A percentile compares a stretch with the other conserved stretches of the same genome.
Evolutionary conservation across 2,329 filamentous ascomycete genomes (phyloP).

Genomic region (Cercospora janseana): DNA sequence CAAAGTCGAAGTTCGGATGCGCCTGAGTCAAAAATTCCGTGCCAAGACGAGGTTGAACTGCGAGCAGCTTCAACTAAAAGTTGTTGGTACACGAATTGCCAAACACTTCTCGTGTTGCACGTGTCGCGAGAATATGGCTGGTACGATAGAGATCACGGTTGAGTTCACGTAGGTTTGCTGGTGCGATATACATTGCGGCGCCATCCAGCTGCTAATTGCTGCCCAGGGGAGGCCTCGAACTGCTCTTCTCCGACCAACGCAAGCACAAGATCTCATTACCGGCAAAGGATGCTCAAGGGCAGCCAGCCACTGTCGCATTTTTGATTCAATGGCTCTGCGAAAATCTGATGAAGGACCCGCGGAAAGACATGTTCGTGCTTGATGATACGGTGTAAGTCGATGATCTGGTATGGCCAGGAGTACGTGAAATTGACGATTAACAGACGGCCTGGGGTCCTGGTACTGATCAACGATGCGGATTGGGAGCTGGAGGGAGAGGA

Average conservation of each 20-base stretch:
- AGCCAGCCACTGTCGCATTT: slow-evolving; percentile 66
- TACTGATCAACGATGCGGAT: slow-evolving; percentile 95
- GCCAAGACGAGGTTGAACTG: slow-evolving; percentile 4
- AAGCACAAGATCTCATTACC: slow-evolving; percentile 71
- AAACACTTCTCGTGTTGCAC: too few species aligned
- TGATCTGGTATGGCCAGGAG: too few species aligned
- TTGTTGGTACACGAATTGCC: too few species aligned
- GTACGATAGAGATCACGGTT: slow-evolving; percentile 59
- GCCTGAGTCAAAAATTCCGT: slow-evolving; percentile 6
- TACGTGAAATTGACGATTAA: neutral
- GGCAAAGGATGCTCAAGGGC: slow-evolving; percentile 57
- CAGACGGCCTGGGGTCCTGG: slow-evolving; percentile 91
- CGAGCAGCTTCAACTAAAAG: too few species aligned
- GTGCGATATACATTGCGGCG: neutral
- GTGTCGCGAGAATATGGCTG: slow-evolving; percentile 29
- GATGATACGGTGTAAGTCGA: slow-evolving; percentile 71
- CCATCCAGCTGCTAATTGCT: slow-evolving; percentile 16
- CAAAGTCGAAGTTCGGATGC: neutral
- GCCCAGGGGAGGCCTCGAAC: slow-evolving; percentile 78
- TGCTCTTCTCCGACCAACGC: slow-evolving; percentile 83
- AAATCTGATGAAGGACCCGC: slow-evolving; percentile 77
- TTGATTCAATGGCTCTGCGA: slow-evolving; percentile 78
- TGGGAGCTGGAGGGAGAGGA: slow-evolving; percentile 98
- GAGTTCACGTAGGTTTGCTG: slow-evolving; percentile 65
- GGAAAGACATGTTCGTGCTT: slow-evolving; percentile 85